Evolutionary conservation across 257 asterid species (phyloP), one percentile per base, ranked within the genome.

Genomic region (Ehretia macrophylla): DNA sequence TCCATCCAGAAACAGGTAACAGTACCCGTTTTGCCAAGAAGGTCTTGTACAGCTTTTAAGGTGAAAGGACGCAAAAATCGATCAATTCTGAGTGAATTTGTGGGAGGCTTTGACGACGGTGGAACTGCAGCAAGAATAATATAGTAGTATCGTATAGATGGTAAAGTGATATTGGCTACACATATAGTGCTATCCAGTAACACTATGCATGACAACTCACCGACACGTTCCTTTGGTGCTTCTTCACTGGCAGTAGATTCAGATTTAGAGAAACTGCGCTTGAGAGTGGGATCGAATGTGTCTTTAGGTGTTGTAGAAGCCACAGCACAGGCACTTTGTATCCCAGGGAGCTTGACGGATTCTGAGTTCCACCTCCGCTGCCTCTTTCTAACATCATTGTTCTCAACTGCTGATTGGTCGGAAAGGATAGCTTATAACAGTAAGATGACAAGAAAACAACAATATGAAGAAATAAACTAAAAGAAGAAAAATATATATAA

Each of bases 1-100:
- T 89, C 97, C 97, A 89, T 89, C 97, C 97, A 89, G 77, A 89
- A 89, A 66, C 72, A 65, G 55, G 82, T 72, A 58, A 84, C 83
- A 16, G 78, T 73, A 40, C 97, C 97, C 14, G 79, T 84, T 77
- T 75, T 89, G 17, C 92, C 92, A 5, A 89, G 84, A 67, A 89
- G 88, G 54, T 82, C 97, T 69, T 86, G 95, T 59, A 81, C 94
- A 23, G 94, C 92, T 72, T 89, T 89, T 49, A 86, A 60, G 20
- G 97, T 90, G 55, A 90, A 90, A 58, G 97, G 97, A 58, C 97
- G 97, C 69, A 90, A 39, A 75, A 90, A 90, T 10, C 72, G 81
- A 75, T 90, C 95, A 61, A 90, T 85, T 69, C 86, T 83, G 55
- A 90, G 88, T 71, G 97, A 78, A 69, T 71, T 73, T 16, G 83